These are phyloP conservation scores for Phialocephala sp. DNA, from an alignment of 2,329 filamentous ascomycete genomes.

Conservation along the genomic window DNA sequence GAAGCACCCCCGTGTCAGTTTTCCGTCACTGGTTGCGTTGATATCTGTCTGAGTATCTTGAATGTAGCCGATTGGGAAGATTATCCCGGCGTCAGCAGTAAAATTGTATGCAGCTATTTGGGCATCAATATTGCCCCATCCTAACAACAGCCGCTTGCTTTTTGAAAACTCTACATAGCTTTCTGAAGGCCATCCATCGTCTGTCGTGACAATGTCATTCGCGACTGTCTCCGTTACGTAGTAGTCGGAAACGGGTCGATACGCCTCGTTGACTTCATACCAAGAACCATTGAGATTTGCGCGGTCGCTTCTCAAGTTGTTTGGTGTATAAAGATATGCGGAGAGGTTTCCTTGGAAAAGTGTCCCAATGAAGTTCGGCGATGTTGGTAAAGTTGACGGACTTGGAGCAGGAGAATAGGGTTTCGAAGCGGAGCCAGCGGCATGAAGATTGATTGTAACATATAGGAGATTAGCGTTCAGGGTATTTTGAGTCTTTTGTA, in stretches of 20 bases:
- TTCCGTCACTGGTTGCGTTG: constrained; percentile 46
- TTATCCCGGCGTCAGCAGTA: constrained; percentile 51
- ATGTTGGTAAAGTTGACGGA: constrained; percentile 50
- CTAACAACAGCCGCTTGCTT: constrained; percentile 58
- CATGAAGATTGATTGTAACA: constrained; percentile 64
- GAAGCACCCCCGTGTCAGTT: constrained; percentile 58
- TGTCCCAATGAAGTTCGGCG: constrained; percentile 51
- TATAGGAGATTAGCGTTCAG: constrained; percentile 59
- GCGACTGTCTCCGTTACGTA: constrained; percentile 47
- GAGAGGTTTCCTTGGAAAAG: constrained; percentile 55
- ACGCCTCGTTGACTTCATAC: constrained; percentile 51
- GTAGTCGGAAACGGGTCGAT: constrained; percentile 57
- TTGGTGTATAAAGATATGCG: constrained; percentile 59
- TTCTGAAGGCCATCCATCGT: constrained; percentile 69
- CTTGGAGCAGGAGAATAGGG: constrained; percentile 51
- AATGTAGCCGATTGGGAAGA: constrained; percentile 58
- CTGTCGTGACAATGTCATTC: constrained; percentile 50
- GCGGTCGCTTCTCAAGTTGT: constrained; percentile 55
- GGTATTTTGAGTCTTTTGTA: constrained; percentile 57
- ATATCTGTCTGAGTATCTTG: constrained; percentile 44
- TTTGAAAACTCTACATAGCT: constrained; percentile 60
- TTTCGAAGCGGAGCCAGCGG: constrained; percentile 51
- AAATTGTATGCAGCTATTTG: constrained; percentile 63
- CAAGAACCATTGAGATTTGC: constrained; percentile 62
- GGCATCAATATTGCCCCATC: constrained; percentile 61